These are phyloP conservation scores for Penicillium sp. DNA, from an alignment of 2,329 filamentous ascomycete genomes.

Conservation along the genomic window DNA sequence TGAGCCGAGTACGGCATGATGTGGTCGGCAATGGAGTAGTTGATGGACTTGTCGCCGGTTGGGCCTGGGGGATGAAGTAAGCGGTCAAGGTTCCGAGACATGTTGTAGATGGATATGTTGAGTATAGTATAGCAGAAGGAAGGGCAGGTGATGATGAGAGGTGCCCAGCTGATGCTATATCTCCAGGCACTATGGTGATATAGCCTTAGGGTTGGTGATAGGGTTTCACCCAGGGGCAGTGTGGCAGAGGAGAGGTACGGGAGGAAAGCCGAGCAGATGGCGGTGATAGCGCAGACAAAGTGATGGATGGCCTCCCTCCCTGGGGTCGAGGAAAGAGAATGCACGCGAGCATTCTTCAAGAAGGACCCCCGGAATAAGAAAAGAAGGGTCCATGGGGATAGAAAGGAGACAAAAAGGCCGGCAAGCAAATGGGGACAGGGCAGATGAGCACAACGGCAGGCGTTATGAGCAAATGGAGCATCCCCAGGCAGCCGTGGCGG, in stretches of 20 bases:
- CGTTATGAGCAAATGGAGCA: constrained; percentile 9
- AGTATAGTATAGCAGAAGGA: not conserved
- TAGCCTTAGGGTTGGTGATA: not conserved
- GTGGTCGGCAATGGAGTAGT: constrained; percentile 42
- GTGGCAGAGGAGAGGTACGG: not conserved
- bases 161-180: not conserved
- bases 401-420: constrained; percentile 1
- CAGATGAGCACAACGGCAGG: constrained; percentile 1
- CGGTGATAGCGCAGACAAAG: not conserved
- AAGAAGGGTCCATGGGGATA: constrained; percentile 14
- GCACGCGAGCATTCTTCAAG: constrained; percentile 21
- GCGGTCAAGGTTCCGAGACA: constrained; percentile 17
- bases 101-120: not conserved
- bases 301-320: not conserved
- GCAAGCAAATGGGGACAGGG: constrained; percentile 18
- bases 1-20: constrained; percentile 42
- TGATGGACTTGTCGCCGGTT: constrained; percentile 39
- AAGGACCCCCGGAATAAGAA: constrained; percentile 9
- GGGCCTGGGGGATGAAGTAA: constrained; percentile 27
- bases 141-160: not conserved
- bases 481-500: constrained; percentile 13
- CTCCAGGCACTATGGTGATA: not conserved
- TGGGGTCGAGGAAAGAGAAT: constrained; percentile 6
- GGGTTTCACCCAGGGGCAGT: not conserved
- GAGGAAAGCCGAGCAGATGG: constrained; percentile 1